These are phyloP conservation scores for Aureococcus anophagefferens DNA, from an alignment of 108 stramenopile species.

Conservation along the genomic window DNA sequence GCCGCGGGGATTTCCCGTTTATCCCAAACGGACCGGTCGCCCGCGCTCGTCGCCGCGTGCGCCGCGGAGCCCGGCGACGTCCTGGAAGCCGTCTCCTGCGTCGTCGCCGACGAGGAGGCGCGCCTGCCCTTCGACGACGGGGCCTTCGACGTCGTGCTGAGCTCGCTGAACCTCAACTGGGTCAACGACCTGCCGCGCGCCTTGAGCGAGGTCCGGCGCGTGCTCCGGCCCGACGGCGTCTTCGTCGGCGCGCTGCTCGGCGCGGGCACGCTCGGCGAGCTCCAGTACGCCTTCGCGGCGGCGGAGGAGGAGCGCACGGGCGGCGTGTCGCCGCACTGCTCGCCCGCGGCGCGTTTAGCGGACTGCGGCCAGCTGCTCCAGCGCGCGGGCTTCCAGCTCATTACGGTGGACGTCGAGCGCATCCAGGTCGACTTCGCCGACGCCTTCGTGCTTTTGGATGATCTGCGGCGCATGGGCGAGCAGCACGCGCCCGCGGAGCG, in stretches of 20 bases:
- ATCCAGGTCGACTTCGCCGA: slow-evolving; percentile 70
- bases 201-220: slow-evolving; percentile 60
- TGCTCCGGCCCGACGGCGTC: slow-evolving; percentile 90
- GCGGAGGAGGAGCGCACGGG: slow-evolving; percentile 52
- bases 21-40: slow-evolving; percentile 61
- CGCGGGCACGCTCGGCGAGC: slow-evolving; percentile 80
- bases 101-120: slow-evolving; percentile 55
- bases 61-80: slow-evolving; percentile 18
- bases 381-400: slow-evolving; percentile 74
- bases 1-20: slow-evolving; percentile 69
- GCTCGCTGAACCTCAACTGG: slow-evolving; percentile 81
- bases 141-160: slow-evolving; percentile 86
- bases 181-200: slow-evolving; percentile 77
- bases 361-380: slow-evolving; percentile 77
- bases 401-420: slow-evolving; percentile 92
- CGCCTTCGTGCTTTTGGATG: slow-evolving; percentile 79
- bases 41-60: slow-evolving; percentile 55
- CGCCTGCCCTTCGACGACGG: slow-evolving; percentile 70
- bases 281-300: slow-evolving; percentile 46
- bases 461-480: slow-evolving; percentile 93
- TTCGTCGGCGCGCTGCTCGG: slow-evolving; percentile 90
- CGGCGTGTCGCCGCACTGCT: slow-evolving; percentile 78
- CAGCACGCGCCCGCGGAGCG: slow-evolving; percentile 49
- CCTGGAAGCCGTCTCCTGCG: slow-evolving; percentile 47
- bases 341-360: slow-evolving; percentile 80